A percentile compares a stretch with the other conserved stretches of the same genome.
phyloP scores from a whole-genome alignment of 805 yeast genomes.

The Candida adriatica region DNA sequence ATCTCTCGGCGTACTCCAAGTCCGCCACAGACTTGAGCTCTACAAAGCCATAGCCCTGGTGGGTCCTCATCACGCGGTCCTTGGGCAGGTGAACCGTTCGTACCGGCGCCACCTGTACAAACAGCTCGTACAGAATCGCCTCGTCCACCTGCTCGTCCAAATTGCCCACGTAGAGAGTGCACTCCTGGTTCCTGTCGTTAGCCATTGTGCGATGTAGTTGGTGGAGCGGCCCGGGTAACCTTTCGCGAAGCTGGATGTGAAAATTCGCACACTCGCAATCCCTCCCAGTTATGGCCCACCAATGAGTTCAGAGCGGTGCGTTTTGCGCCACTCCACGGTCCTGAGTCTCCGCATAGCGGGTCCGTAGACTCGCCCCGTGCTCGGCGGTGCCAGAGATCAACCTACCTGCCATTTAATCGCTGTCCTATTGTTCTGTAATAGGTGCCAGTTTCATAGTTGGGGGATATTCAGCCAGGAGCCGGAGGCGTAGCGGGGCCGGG shows the following conservation, averaged over 20 bases:
- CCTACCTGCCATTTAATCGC: slow-evolving; percentile 14
- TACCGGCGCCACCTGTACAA: slow-evolving; percentile 81
- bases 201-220: neutral
- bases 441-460: slow-evolving; percentile 18
- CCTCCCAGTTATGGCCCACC: no score
- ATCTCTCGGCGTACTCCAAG: slow-evolving; percentile 58
- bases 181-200: slow-evolving; percentile 45
- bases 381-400: slow-evolving; percentile 1
- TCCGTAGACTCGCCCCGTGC: neutral
- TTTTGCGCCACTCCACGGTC: no score
- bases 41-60: slow-evolving; percentile 87
- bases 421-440: slow-evolving; percentile 11
- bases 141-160: slow-evolving; percentile 73
- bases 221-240: neutral
- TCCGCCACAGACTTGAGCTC: slow-evolving; percentile 57
- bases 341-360: no score
- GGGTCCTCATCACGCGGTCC: slow-evolving; percentile 61
- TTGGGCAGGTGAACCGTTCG: slow-evolving; percentile 66
- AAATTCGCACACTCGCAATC: no score
- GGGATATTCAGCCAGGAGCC: slow-evolving; percentile 9
- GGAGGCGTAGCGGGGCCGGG: no score
- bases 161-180: slow-evolving; percentile 75
- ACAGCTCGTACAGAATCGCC: slow-evolving; percentile 66
- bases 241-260: no score
- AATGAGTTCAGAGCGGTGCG: no score